Evolutionary conservation across 2,329 filamentous ascomycete species (phyloP).

Genomic region (Thermoascus crustaceus): DNA sequence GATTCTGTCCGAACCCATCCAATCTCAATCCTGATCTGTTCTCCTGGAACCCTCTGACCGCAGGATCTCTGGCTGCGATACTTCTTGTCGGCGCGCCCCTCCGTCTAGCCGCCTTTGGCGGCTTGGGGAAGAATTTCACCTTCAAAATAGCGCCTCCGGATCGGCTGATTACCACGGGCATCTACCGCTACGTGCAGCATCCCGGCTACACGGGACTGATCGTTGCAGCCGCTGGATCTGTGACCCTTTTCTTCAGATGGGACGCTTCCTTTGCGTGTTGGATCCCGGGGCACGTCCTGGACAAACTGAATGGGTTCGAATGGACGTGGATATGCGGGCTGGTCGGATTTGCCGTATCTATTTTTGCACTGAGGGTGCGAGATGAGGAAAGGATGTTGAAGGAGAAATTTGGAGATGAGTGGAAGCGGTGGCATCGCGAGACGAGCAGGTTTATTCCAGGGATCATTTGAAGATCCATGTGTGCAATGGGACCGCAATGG

Average conservation of each 20-base stretch:
- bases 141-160: constrained; percentile 44
- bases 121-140: constrained; percentile 47
- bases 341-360: constrained; percentile 7
- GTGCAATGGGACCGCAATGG: constrained; percentile 21
- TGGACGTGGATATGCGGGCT: not conserved
- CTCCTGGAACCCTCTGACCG: constrained; percentile 16
- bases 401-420: constrained; percentile 39
- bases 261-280: constrained; percentile 37
- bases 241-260: constrained; percentile 25
- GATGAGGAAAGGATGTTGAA: constrained; percentile 47
- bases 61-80: constrained; percentile 13
- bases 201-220: constrained; percentile 44
- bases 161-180: constrained; percentile 38
- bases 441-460: constrained; percentile 46
- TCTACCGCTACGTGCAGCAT: constrained; percentile 46
- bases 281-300: constrained; percentile 11
- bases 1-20: constrained; percentile 14
- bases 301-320: constrained; percentile 11
- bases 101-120: constrained; percentile 34
- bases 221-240: constrained; percentile 18
- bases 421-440: constrained; percentile 41
- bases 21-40: constrained; percentile 14
- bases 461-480: constrained; percentile 26
- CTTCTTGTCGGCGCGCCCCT: constrained; percentile 15
- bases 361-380: constrained; percentile 29